Evolutionary conservation across 2,329 filamentous ascomycete genomes (phyloP), one percentile per base, ranked within the genome.

Genomic region (Microcyclospora pomicola): DNA sequence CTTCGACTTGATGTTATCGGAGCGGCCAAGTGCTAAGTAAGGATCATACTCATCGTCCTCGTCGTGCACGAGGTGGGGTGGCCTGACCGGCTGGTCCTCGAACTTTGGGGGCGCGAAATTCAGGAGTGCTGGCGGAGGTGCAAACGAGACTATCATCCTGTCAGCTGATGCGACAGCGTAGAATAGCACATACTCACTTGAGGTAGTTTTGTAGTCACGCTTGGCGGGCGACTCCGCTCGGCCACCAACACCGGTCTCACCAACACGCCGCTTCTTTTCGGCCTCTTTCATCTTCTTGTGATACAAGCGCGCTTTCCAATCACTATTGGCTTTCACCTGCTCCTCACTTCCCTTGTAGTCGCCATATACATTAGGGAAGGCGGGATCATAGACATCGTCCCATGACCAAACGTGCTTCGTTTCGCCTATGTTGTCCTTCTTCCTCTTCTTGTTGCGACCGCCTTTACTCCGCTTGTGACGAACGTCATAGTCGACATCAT

Each of bases 311-410:
- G 79, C 75, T 56, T 87, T 92, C 87, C 87, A 95, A 50, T 92
- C 85, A 40, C 75, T 71, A 3, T 86, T 73, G 55, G 92, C 85
- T 13, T 72, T 66, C 42, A 87, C 74, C 54, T 83, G 80, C 61
- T 93, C 86, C 41, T 92, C 84, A 52, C 84, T 91, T 42, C 77
- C 70, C 42, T 82, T 72, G 55, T 91, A 95, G 53, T 88, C 82
- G 39, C 87, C 81, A 35, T 88, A 82, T 48, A 78, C 86, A 31
- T 83, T 92, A 7, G 87, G 86, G 30, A 82, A 68, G 9, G 80
- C 68, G 1, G 85, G 83, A 52, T 94, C 87, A 57, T 94, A 95
- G 15, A 91, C 73, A 56, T 92, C 85, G 56, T 93, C 82, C 86
- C 86, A 95, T 54, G 93, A 79, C 43, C 47, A 42, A 28, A 37